Base-by-base conservation (phyloP, 371 early-diverging fungal species). In the Phascolomyces articulosus region DNA sequence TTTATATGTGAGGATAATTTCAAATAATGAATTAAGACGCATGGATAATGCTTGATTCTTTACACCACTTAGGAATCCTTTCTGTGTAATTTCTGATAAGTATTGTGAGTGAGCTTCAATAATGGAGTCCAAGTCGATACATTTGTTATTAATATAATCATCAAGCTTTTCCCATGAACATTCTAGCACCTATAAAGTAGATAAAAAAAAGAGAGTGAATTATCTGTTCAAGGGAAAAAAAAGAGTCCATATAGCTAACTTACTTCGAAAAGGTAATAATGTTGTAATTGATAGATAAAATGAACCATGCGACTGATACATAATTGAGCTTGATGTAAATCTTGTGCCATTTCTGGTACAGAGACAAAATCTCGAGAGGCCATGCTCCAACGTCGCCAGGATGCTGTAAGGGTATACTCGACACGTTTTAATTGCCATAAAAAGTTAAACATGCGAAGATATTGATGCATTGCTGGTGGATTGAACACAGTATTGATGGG, bases 211-310 rank as follows among this genome's bases (percentile, higher is more conserved):
- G n/a, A n/a, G n/a, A n/a, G n/a, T n/a, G n/a, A n/a, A 62, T 47
- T n/a, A 13, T 47, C 47, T 20, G 20, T 47, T 29, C 1, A 57
- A 18, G 1, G 49, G 2, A 56, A 24, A 6, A 49, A 21, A 23
- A 18, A 8, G n/a, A n/a, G n/a, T n/a, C n/a, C n/a, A n/a, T n/a
- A n/a, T n/a, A n/a, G n/a, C n/a, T n/a, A n/a, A 58, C 40, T 61
- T 70, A 87, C 91, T 75, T 94, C 94, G 67, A 91, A 94, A 41
- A 88, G 70, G 10, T 91, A 79, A 68, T 91, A 96, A 68, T 95
- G 94, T 76, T 97, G 96, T 60, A 97, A 76, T 70, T 97, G 96
- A 67, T 90, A 86, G 26, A 94, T 83, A 75, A 97, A 98, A 72
- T 98, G 98, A 28, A 93, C 84, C 98, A 98, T 98, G 67, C 95